Conservation (phyloP, 2,329 filamentous ascomycete species). For the Westerdykella ornata region DNA sequence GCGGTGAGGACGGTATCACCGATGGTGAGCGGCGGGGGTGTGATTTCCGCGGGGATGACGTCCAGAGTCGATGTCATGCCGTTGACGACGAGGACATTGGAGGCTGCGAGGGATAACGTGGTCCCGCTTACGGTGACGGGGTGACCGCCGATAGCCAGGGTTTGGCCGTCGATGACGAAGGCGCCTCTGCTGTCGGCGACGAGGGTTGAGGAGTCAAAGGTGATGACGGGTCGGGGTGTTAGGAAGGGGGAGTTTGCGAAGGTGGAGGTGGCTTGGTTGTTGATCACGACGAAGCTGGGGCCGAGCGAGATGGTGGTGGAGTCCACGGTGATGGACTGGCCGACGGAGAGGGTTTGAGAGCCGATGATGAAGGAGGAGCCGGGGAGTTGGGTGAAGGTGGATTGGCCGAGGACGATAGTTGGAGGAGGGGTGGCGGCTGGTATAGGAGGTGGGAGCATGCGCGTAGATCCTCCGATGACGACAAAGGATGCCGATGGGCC, state of each 20-base stretch:
- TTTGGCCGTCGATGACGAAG: constrained; percentile 29
- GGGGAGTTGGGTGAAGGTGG: constrained; percentile 21
- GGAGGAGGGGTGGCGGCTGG: constrained; percentile 26
- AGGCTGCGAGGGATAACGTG: constrained; percentile 28
- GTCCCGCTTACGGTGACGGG: constrained; percentile 29
- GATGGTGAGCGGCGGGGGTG: constrained; percentile 26
- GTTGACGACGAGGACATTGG: constrained; percentile 29
- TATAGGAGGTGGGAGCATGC: constrained; percentile 19
- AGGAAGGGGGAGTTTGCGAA: constrained; percentile 21
- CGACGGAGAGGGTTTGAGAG: constrained; percentile 36
- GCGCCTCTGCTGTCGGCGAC: constrained; percentile 14
- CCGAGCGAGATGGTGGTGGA: constrained; percentile 31
- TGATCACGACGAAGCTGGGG: constrained; percentile 24
- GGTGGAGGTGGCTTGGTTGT: constrained; percentile 30
- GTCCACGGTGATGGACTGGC: constrained; percentile 28
- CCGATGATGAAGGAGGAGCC: constrained; percentile 17
- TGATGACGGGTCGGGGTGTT: constrained; percentile 17
- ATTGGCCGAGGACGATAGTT: constrained; percentile 21
- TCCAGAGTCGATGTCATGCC: constrained; percentile 30
- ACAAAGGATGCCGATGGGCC: constrained; percentile 36
- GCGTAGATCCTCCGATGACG: constrained; percentile 37
- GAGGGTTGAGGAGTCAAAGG: constrained; percentile 16
- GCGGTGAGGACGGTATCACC: constrained; percentile 23
- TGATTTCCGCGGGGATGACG: constrained; percentile 19
- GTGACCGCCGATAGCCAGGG: constrained; percentile 32